Base-by-base conservation (phyloP, 2,329 filamentous ascomycete species). In the Myriosclerotinia duriaeana region DNA sequence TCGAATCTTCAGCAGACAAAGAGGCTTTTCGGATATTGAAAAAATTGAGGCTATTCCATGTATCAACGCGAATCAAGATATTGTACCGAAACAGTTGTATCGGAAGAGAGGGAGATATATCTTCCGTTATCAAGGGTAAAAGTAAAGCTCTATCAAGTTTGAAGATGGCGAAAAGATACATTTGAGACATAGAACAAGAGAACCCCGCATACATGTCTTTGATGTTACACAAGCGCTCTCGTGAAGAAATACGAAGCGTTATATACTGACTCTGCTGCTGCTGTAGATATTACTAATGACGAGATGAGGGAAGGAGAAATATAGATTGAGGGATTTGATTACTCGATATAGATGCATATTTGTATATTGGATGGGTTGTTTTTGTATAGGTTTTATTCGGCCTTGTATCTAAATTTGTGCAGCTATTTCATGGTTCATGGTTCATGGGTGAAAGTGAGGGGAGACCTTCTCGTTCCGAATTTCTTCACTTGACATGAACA, bases 401-500 rank as follows among this genome's bases (percentile, higher is more conserved):
- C 22, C 56, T 60, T 50, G 30, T 14, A 15, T 15, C 34, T 22
- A 17, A 22, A 48, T 2, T 48, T 14, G 42, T 50, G 30, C 17
- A 12, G 9, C 12, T 15, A 50, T 36, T 50, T n/a, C 56, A 60
- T 38, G 56, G 56, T 50, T n/a, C 56, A 60, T 38, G 56, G 56
- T 50, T 60, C 56, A 60, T 38, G 44, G 56, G 8, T 60, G 44
- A 50, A 60, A 50, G 44, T 50, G 56, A 60, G 56, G 56, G 56
- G 5, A 48, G 17, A 17, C 5, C 20, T 30, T 22, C 30, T 50
- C 30, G 12, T 38, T 17, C 30, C n/a, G 30, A n/a, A 50, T 42
- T 36, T 26, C 44, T 50, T 26, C 44, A 50, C 58, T 38, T 50
- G 58, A 50, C 26, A 15, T 17, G n/a, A 34, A 46, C 20, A 26